These are phyloP conservation scores for Piper betle DNA, from an alignment of 164 flowering plant genomes.

Conservation along the genomic window DNA sequence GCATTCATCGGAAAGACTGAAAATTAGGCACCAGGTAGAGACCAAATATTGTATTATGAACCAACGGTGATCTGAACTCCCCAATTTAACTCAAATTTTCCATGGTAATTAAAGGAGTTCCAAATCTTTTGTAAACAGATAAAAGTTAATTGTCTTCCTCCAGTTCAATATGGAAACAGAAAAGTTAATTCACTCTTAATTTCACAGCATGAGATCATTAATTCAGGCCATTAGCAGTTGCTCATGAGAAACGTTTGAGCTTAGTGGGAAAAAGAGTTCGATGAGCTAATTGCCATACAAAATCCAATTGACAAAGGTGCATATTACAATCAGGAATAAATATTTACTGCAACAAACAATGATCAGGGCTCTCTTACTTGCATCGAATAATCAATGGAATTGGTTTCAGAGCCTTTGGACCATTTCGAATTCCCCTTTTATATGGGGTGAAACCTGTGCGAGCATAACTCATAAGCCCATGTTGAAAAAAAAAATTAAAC, in stretches of 20 bases:
- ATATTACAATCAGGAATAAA: not conserved
- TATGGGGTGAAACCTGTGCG: constrained; percentile 52
- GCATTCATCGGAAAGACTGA: too few species aligned
- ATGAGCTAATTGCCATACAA: not conserved
- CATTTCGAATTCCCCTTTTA: constrained; percentile 81
- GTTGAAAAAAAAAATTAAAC: too few species aligned
- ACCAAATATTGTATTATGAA: too few species aligned
- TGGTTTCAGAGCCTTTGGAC: constrained; percentile 86
- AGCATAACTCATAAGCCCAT: not conserved
- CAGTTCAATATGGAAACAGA: not conserved
- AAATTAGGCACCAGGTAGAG: too few species aligned
- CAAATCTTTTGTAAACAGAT: too few species aligned
- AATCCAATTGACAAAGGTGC: too few species aligned
- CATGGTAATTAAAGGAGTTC: too few species aligned
- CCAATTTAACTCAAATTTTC: too few species aligned
- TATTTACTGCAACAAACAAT: not conserved
- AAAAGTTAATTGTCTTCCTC: not conserved
- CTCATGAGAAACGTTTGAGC: not conserved
- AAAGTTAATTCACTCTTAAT: too few species aligned
- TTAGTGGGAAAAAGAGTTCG: not conserved
- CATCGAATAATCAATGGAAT: constrained; percentile 73
- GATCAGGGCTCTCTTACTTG: constrained; percentile 34
- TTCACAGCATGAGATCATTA: not conserved
- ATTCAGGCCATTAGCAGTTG: not conserved
- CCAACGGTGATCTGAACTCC: too few species aligned